These are phyloP conservation scores for Fagus crenata DNA, from an alignment of 306 rosid genomes.

Conservation along the genomic window DNA sequence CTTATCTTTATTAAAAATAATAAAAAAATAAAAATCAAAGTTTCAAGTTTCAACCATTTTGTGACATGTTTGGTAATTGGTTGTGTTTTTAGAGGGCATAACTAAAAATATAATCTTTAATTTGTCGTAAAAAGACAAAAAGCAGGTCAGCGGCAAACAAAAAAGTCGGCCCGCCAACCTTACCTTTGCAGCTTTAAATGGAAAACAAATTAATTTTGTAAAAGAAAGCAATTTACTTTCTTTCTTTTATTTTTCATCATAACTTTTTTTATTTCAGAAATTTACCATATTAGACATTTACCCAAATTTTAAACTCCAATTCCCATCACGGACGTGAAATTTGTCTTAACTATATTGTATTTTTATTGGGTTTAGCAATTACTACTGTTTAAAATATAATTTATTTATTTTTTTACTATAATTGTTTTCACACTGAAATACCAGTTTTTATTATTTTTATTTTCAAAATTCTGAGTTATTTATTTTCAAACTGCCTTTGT, in stretches of 20 bases:
- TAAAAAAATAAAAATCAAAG: neutral
- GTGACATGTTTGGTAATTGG: slow-evolving; percentile 39
- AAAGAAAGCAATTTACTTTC: slow-evolving; percentile 33
- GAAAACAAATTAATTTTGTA: slow-evolving; percentile 40
- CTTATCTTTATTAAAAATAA: neutral
- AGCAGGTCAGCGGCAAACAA: slow-evolving; percentile 72
- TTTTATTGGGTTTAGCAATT: slow-evolving; percentile 65
- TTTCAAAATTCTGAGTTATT: slow-evolving; percentile 23
- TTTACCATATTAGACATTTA: slow-evolving; percentile 46
- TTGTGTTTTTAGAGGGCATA: slow-evolving; percentile 29
- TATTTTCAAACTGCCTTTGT: slow-evolving; percentile 34
- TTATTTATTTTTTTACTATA: neutral
- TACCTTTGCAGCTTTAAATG: slow-evolving; percentile 60
- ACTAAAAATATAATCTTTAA: neutral
- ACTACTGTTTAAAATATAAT: slow-evolving; percentile 10
- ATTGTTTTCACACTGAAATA: slow-evolving; percentile 24
- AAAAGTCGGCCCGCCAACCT: slow-evolving; percentile 63
- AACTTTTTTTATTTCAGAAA: slow-evolving; percentile 6
- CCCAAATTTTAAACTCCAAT: slow-evolving; percentile 30
- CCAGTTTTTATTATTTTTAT: slow-evolving; percentile 29
- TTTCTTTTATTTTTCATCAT: slow-evolving; percentile 19
- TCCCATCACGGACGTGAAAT: slow-evolving; percentile 74
- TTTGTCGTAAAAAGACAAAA: slow-evolving; percentile 59
- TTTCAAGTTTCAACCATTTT: neutral
- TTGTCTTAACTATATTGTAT: slow-evolving; percentile 62